phyloP scores from a whole-genome alignment of 164 flowering plant species.

The Aristolochia fimbriata region DNA sequence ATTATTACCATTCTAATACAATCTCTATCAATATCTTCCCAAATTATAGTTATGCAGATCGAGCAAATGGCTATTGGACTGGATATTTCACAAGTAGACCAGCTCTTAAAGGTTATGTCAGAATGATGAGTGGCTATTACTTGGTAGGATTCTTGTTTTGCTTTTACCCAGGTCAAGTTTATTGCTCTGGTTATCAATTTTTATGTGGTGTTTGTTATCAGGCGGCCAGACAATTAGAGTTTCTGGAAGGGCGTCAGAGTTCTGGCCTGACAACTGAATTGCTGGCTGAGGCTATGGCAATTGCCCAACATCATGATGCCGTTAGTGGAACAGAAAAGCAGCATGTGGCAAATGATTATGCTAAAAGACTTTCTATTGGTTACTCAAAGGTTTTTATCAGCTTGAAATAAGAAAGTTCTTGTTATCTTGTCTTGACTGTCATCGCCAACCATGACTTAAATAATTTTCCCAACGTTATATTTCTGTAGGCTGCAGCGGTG shows the following conservation, averaged over 20 bases:
- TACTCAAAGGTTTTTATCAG: slow-evolving; percentile 43
- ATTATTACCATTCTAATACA: no score
- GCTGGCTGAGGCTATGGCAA: slow-evolving; percentile 84
- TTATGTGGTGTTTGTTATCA: slow-evolving; percentile 9
- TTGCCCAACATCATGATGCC: slow-evolving; percentile 97
- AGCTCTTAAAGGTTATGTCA: slow-evolving; percentile 73
- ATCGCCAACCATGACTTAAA: no score
- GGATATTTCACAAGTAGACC: slow-evolving; percentile 93
- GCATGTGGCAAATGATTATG: slow-evolving; percentile 91
- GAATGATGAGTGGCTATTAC: slow-evolving; percentile 80
- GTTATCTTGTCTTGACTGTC: no score
- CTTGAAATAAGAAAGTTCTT: not conserved
- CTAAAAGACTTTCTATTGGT: slow-evolving; percentile 73
- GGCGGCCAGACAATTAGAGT: slow-evolving; percentile 94
- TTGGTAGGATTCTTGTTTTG: slow-evolving; percentile 33
- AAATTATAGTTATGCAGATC: slow-evolving; percentile 74
- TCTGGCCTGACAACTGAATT: slow-evolving; percentile 55
- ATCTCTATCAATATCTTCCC: not conserved
- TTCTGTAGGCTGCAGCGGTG: slow-evolving; percentile 58
- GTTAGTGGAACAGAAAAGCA: slow-evolving; percentile 86
- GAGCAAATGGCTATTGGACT: slow-evolving; percentile 84
- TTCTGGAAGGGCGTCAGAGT: slow-evolving; percentile 46
- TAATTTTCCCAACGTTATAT: not conserved
- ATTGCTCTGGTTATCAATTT: no score
- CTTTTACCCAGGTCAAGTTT: not conserved